Percentiles rank a stretch among this genome's conserved stretches.
Conservation (phyloP, 2,329 filamentous ascomycete species). For the Colletotrichum lentis region DNA sequence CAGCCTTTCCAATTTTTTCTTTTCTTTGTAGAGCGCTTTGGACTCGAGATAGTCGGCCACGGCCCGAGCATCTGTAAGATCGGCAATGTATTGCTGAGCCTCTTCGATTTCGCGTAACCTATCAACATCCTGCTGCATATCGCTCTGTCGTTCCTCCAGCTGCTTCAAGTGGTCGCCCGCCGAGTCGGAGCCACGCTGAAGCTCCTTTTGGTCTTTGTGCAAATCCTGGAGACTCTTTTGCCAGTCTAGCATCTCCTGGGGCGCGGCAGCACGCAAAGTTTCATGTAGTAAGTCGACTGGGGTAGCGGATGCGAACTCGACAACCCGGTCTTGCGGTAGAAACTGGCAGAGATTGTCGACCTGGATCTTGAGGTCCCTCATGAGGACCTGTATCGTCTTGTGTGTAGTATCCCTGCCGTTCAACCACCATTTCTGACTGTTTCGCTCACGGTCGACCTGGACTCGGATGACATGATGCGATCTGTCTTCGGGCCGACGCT, state of each 20-base stretch:
- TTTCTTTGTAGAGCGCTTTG: conserved; percentile 55
- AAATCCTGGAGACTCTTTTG: conserved; percentile 78
- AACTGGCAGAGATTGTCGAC: conserved; percentile 99
- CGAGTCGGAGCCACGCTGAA: conserved; percentile 64
- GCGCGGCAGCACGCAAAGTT: conserved; percentile 88
- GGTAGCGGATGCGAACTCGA: conserved; percentile 86
- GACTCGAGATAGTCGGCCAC: conserved; percentile 71
- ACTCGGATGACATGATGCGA: conserved; percentile 78
- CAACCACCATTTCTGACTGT: conserved; percentile 80
- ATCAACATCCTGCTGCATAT: conserved; percentile 82
- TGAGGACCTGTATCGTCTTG: conserved; percentile 72
- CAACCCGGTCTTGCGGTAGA: conserved; percentile 92
- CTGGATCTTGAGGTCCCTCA: conserved; percentile 81
- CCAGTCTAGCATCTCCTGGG: conserved; percentile 79
- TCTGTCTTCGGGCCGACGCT: conserved; percentile 65
- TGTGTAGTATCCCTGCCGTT: conserved; percentile 71
- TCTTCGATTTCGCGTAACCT: conserved; percentile 78
- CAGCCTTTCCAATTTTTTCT: conserved; percentile 63
- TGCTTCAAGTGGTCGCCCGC: conserved; percentile 71
- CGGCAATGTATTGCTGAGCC: conserved; percentile 69
- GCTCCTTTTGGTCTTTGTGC: conserved; percentile 72
- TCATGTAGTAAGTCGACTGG: conserved; percentile 83
- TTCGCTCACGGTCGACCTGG: conserved; percentile 82
- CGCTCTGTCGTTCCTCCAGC: conserved; percentile 76
- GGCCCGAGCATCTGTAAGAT: conserved; percentile 71